Percentiles rank a stretch among this genome's conserved stretches.
phyloP scores from a whole-genome alignment of 2,329 filamentous ascomycete genomes.

The Paramyrothecium sp. region DNA sequence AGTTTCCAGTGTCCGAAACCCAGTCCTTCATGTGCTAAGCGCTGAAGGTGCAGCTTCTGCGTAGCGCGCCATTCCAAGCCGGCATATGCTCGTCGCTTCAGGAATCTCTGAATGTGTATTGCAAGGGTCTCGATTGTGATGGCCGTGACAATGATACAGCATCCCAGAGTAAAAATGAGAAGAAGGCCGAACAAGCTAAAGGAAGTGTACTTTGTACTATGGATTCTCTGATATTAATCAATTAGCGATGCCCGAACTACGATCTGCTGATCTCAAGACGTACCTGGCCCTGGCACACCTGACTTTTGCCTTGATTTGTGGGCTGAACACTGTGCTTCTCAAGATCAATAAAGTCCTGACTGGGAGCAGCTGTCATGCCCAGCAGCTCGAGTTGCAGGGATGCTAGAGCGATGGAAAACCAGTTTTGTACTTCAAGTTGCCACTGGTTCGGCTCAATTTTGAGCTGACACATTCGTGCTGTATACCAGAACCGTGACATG shows the following conservation, averaged over 20 bases:
- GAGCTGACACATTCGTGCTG: background rate
- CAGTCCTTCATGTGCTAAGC: background rate
- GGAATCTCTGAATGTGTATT: background rate
- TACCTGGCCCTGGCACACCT: background rate
- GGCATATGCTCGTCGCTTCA: background rate
- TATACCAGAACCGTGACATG: background rate
- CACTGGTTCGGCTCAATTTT: background rate
- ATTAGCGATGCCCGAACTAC: background rate
- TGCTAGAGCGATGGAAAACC: background rate
- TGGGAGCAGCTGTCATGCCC: background rate
- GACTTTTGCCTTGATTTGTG: background rate
- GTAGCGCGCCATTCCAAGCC: background rate
- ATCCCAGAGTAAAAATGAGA: background rate
- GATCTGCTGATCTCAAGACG: background rate
- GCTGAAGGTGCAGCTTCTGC: background rate
- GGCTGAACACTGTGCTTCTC: background rate
- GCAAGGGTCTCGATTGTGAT: background rate
- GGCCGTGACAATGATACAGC: background rate
- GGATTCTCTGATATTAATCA: background rate
- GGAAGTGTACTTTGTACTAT: background rate
- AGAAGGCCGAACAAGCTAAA: background rate
- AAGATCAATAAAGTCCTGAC: background rate
- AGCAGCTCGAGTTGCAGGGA: background rate
- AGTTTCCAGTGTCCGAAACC: background rate
- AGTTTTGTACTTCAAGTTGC: background rate